These are phyloP conservation scores for Pouteria glomerata DNA, from an alignment of 148 eudicot species.

Conservation along the genomic window DNA sequence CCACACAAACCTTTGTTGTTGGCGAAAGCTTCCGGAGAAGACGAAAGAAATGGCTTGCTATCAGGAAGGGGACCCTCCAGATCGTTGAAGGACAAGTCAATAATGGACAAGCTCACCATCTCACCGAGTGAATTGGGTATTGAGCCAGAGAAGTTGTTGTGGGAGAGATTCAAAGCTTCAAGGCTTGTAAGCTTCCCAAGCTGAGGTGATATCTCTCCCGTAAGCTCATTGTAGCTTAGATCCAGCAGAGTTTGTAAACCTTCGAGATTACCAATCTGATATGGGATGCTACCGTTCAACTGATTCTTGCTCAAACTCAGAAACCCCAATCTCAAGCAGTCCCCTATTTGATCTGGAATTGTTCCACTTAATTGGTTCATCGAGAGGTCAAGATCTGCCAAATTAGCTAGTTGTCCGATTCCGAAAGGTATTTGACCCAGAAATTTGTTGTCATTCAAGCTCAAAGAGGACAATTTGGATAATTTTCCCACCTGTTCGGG, in stretches of 20 bases:
- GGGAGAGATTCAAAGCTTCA: conserved; percentile 27
- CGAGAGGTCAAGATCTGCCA: conserved; percentile 17
- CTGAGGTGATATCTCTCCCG: conserved; percentile 13
- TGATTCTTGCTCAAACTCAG: conserved; percentile 24
- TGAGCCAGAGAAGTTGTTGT: conserved; percentile 22
- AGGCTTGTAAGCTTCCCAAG: conserved; percentile 12
- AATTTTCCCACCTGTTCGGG: not conserved
- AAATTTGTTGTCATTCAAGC: conserved; percentile 18
- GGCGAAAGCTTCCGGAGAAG: conserved; percentile 7
- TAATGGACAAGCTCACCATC: conserved; percentile 15
- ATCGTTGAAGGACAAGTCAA: conserved; percentile 28
- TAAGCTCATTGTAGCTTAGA: conserved; percentile 23
- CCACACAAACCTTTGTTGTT: conserved; percentile 24
- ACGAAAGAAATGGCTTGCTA: conserved; percentile 5
- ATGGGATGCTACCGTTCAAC: conserved; percentile 13
- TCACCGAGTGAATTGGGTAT: conserved; percentile 19
- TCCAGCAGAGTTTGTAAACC: conserved; percentile 21
- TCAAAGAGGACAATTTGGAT: not conserved
- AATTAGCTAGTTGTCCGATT: not conserved
- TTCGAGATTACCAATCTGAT: conserved; percentile 15
- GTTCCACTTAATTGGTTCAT: conserved; percentile 15
- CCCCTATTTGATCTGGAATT: conserved; percentile 21
- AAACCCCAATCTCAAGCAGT: not conserved
- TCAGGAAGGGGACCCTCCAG: conserved; percentile 32
- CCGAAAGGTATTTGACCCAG: conserved; percentile 10